Evolutionary conservation across 768 basidiomycete genomes (phyloP).

Genomic region (Leccinum uliginosum): DNA sequence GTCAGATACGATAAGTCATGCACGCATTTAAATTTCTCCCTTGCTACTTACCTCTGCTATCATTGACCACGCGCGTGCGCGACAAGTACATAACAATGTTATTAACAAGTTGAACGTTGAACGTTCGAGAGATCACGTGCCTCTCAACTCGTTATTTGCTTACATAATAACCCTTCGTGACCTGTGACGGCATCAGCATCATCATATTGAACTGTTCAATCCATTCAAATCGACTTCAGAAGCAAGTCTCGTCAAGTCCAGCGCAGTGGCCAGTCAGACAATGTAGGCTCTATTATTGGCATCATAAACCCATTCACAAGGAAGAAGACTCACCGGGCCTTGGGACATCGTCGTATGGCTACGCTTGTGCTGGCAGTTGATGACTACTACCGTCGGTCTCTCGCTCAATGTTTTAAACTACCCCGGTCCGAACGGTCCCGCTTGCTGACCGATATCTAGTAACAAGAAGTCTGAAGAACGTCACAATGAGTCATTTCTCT

Average conservation of each 20-base stretch:
- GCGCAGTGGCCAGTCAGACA: conserved; percentile 1
- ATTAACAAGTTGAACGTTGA: too few relatives aligned
- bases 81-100: too few relatives aligned
- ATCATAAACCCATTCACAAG: background rate
- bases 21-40: background rate
- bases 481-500: background rate
- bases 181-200: background rate
- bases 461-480: background rate
- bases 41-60: background rate
- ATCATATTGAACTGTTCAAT: background rate
- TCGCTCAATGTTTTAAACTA: background rate
- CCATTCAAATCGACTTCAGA: conserved; percentile 1
- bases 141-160: background rate
- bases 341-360: background rate
- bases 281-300: conserved; percentile 6
- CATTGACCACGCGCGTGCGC: too few relatives aligned
- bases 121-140: background rate
- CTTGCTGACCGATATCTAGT: background rate
- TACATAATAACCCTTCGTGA: background rate
- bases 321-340: background rate
- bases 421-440: background rate
- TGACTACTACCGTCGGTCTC: too few relatives aligned
- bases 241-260: conserved; percentile 6
- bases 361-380: background rate
- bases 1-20: background rate